Conservation (phyloP, 352 stramenopile species). For the Globisporangium nunn region DNA sequence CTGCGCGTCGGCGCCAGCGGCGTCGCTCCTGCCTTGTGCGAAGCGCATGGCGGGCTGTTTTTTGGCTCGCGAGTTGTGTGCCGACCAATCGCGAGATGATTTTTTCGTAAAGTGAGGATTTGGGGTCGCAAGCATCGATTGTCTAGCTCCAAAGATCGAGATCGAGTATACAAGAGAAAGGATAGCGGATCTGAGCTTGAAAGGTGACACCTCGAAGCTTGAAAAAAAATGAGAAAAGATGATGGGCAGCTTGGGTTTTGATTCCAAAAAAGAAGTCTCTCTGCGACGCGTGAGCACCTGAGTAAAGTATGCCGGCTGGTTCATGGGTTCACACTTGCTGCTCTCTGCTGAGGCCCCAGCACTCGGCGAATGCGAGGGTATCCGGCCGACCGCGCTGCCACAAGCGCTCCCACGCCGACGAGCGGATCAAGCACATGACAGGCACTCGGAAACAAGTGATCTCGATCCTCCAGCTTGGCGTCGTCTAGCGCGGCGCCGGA, state of each 20-base stretch:
- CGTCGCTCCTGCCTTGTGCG: neutral
- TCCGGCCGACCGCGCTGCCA: too few species aligned
- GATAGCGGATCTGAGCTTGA: neutral
- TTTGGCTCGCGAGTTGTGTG: neutral
- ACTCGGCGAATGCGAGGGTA: too few species aligned
- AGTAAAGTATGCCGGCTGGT: neutral
- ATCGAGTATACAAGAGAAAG: neutral
- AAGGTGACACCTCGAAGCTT: neutral
- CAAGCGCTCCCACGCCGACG: too few species aligned
- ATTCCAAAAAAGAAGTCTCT: neutral
- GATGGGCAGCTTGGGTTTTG: neutral
- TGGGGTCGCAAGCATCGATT: neutral
- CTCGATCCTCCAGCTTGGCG: neutral
- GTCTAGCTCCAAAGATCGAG: neutral
- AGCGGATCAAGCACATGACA: too few species aligned
- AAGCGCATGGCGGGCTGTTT: constrained; percentile 1
- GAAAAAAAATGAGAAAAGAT: neutral
- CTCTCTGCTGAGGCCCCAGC: too few species aligned
- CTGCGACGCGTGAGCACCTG: neutral
- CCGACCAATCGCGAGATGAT: too few species aligned
- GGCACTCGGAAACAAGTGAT: neutral
- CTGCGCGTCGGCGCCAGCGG: constrained; percentile 1
- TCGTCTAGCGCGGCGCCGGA: neutral
- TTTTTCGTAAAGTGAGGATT: too few species aligned
- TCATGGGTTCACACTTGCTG: neutral